These are phyloP conservation scores for Chalaropsis thielavioides DNA, from an alignment of 2,329 filamentous ascomycete genomes.

Conservation along the genomic window DNA sequence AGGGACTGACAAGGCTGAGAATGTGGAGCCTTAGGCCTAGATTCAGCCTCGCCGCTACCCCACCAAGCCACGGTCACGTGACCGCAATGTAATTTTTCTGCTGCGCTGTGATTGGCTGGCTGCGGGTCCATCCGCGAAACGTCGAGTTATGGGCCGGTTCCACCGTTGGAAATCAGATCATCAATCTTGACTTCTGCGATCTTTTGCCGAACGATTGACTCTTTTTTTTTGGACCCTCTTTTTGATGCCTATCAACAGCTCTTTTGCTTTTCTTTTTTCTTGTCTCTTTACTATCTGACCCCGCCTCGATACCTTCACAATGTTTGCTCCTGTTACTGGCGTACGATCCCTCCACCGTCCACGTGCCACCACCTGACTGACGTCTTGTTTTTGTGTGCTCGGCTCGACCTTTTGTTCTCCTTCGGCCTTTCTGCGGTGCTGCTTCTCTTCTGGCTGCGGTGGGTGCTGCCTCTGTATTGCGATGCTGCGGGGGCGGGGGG, in stretches of 20 bases:
- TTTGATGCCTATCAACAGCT: not conserved
- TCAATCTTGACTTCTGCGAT: conserved; percentile 5
- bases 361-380: conserved; percentile 25
- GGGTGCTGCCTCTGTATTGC: not conserved
- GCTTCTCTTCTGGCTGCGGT: not conserved
- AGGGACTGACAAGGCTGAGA: conserved; percentile 6
- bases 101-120: conserved; percentile 12
- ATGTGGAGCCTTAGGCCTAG: not conserved
- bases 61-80: conserved; percentile 9
- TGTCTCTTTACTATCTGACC: not conserved
- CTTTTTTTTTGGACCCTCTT: not conserved
- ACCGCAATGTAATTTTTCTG: not conserved
- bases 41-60: not conserved
- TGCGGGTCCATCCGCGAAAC: not conserved
- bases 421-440: not conserved
- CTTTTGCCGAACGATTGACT: conserved; percentile 3
- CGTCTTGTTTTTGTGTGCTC: conserved; percentile 20
- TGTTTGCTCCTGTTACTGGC: conserved; percentile 37
- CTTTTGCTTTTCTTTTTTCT: conserved; percentile 5
- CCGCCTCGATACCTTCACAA: conserved; percentile 8
- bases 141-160: conserved; percentile 1
- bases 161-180: conserved; percentile 14
- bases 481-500: too few species aligned
- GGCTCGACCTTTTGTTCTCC: not conserved
- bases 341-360: conserved; percentile 30